Conservation (phyloP, 73 alveolate species). For the Durusdinium trenchii region DNA sequence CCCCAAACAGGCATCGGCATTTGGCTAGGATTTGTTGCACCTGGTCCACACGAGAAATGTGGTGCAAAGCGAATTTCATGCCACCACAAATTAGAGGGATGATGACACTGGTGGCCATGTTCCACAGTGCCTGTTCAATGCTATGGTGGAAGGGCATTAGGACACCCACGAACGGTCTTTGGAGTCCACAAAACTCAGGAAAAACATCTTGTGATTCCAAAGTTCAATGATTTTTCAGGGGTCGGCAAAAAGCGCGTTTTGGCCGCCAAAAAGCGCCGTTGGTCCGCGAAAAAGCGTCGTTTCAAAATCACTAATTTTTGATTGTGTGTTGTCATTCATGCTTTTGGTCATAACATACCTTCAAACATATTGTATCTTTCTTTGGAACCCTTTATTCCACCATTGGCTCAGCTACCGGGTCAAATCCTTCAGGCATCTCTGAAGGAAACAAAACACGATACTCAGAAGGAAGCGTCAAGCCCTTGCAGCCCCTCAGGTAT, state of each 20-base stretch:
- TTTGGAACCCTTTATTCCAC: background rate
- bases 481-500: conserved; percentile 17
- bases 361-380: background rate
- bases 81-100: background rate
- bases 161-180: too few relatives aligned
- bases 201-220: background rate
- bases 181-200: too few relatives aligned
- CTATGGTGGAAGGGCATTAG: background rate
- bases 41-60: background rate
- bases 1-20: background rate
- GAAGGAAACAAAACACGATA: background rate
- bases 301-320: background rate
- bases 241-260: conserved; percentile 50
- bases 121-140: background rate
- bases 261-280: conserved; percentile 45
- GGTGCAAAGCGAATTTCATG: background rate
- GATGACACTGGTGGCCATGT: background rate
- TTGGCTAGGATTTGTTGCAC: background rate
- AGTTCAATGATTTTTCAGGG: background rate
- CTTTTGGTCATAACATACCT: background rate
- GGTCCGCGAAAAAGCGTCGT: conserved; percentile 24
- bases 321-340: background rate
- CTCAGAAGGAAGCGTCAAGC: background rate
- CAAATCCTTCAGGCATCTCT: background rate
- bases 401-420: background rate